phyloP scores from a whole-genome alignment of 2,329 filamentous ascomycete species.

The Colletotrichum viniferum region DNA sequence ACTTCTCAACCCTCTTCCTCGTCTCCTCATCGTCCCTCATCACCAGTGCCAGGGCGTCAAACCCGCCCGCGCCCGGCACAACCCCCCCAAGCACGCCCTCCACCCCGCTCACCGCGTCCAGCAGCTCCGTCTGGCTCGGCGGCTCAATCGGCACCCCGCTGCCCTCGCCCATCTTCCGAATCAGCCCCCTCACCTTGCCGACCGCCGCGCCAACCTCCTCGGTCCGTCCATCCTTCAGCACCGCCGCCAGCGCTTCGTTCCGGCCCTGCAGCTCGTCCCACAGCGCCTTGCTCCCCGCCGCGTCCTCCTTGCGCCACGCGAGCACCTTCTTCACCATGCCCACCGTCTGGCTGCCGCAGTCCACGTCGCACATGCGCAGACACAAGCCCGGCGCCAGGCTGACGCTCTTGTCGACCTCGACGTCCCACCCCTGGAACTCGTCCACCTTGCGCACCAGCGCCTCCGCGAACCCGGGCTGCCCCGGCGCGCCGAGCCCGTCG shows the following conservation, averaged over 20 bases:
- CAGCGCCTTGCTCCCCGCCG: slow-evolving; percentile 66
- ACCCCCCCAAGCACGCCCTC: slow-evolving; percentile 88
- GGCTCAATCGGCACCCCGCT: slow-evolving; percentile 91
- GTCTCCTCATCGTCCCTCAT: slow-evolving; percentile 75
- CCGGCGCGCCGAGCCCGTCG: slow-evolving; percentile 67
- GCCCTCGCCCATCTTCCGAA: slow-evolving; percentile 76
- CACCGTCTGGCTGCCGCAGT: slow-evolving; percentile 91
- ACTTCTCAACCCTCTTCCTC: slow-evolving; percentile 60
- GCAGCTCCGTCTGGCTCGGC: slow-evolving; percentile 77
- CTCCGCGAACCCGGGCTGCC: slow-evolving; percentile 68
- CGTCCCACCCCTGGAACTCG: slow-evolving; percentile 74
- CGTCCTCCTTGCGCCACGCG: slow-evolving; percentile 74
- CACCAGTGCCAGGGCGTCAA: slow-evolving; percentile 84
- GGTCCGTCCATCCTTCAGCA: slow-evolving; percentile 58
- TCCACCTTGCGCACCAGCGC: slow-evolving; percentile 71
- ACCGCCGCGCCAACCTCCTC: slow-evolving; percentile 50
- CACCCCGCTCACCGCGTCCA: slow-evolving; percentile 75
- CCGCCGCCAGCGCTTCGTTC: slow-evolving; percentile 73
- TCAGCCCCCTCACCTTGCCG: slow-evolving; percentile 60
- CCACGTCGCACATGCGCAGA: slow-evolving; percentile 93
- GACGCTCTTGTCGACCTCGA: slow-evolving; percentile 74
- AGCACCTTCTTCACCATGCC: slow-evolving; percentile 95
- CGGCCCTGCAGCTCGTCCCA: slow-evolving; percentile 77
- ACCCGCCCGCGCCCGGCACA: slow-evolving; percentile 92
- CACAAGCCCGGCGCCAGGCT: slow-evolving; percentile 75